phyloP scores from a whole-genome alignment of 2,329 filamentous ascomycete genomes.

The Xylariaceae sp. region DNA sequence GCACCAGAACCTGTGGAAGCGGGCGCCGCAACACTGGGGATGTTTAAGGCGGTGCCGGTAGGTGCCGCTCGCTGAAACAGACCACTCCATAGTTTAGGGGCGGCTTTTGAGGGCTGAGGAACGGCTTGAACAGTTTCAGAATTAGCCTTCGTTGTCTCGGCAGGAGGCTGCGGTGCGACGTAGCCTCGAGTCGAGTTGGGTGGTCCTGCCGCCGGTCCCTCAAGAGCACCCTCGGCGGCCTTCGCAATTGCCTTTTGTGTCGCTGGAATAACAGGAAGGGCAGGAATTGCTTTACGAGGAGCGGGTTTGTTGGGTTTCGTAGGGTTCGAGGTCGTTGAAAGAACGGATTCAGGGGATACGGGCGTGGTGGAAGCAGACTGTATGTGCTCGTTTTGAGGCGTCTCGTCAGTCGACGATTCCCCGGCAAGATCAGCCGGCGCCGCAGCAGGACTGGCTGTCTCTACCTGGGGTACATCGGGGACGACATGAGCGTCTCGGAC shows the following conservation, averaged over 20 bases:
- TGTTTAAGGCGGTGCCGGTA: conserved; percentile 21
- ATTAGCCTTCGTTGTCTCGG: conserved; percentile 20
- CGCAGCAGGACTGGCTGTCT: conserved; percentile 14
- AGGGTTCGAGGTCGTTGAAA: conserved; percentile 25
- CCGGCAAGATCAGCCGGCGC: neutral
- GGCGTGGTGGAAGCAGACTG: conserved; percentile 36
- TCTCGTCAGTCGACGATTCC: conserved; percentile 28
- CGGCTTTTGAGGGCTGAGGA: conserved; percentile 30
- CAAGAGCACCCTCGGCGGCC: conserved; percentile 23
- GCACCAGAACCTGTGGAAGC: conserved; percentile 21
- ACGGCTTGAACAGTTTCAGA: conserved; percentile 26
- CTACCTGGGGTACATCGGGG: conserved; percentile 18
- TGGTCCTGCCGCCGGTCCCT: conserved; percentile 21
- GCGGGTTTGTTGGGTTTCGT: conserved; percentile 30
- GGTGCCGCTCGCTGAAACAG: conserved; percentile 32
- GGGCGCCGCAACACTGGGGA: conserved; percentile 25
- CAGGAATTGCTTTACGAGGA: conserved; percentile 36
- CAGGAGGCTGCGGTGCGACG: conserved; percentile 12
- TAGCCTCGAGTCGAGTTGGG: conserved; percentile 12
- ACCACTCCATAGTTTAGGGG: conserved; percentile 38
- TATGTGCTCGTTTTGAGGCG: conserved; percentile 30
- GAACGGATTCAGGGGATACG: conserved; percentile 28
- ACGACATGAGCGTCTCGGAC: conserved; percentile 1
- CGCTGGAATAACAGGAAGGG: conserved; percentile 43
- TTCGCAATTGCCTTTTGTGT: conserved; percentile 39